phyloP scores from a whole-genome alignment of 176 grass and related monocot genomes.

The Aegilops sharonensis region DNA sequence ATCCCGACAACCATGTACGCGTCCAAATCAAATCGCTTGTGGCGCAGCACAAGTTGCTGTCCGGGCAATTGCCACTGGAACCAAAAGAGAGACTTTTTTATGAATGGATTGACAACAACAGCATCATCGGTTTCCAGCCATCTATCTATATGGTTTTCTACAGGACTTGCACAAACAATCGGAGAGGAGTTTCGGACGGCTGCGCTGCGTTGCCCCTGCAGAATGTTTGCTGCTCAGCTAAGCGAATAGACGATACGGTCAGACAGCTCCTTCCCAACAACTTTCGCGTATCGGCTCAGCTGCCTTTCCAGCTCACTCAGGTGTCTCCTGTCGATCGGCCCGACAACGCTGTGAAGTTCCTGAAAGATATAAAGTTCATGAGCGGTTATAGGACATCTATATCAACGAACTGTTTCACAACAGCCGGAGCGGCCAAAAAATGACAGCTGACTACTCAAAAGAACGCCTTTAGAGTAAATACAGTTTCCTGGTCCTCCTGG shows the following conservation, averaged over 20 bases:
- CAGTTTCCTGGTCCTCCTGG: not conserved
- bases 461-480: not conserved
- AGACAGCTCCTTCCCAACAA: conserved; percentile 73
- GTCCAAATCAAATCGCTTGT: not conserved
- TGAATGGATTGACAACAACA: not conserved
- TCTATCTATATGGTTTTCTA: no score
- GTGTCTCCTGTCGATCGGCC: conserved; percentile 40
- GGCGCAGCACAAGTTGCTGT: not conserved
- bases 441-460: no score
- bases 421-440: not conserved
- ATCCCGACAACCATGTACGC: not conserved
- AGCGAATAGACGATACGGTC: conserved; percentile 59
- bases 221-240: conserved; percentile 22
- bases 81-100: not conserved
- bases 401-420: not conserved
- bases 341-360: conserved; percentile 65
- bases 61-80: not conserved
- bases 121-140: no score
- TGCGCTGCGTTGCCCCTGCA: no score
- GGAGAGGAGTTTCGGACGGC: no score
- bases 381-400: conserved; percentile 11
- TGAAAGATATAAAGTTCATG: conserved; percentile 29
- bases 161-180: no score
- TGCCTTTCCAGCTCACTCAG: conserved; percentile 53
- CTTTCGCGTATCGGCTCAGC: conserved; percentile 52